phyloP scores from a whole-genome alignment of 1,284 basidiomycete genomes.

The Puccinia coronata region DNA sequence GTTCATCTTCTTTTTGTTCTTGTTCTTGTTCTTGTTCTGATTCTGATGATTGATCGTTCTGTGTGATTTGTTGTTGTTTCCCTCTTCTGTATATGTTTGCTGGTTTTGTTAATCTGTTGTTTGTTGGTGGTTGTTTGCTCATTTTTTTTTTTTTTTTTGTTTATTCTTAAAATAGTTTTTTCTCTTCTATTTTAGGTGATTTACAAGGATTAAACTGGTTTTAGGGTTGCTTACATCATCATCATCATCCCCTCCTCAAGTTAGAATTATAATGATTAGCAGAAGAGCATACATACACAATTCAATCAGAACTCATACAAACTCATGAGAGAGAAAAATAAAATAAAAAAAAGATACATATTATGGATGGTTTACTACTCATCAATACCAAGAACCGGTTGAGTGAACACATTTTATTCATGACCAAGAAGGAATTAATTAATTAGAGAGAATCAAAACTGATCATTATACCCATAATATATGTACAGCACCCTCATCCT shows the following conservation, averaged over 20 bases:
- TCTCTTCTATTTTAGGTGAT: background rate
- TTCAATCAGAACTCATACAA: background rate
- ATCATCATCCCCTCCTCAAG: too few species aligned
- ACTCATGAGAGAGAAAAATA: too few species aligned
- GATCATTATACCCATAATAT: too few species aligned
- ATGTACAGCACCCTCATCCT: background rate
- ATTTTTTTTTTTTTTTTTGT: background rate
- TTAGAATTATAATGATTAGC: too few species aligned
- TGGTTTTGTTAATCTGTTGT: background rate
- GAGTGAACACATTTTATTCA: too few species aligned
- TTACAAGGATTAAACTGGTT: too few species aligned
- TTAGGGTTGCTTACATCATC: too few species aligned
- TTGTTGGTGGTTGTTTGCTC: background rate
- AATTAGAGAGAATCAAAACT: too few species aligned
- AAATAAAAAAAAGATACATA: too few species aligned
- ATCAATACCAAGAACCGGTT: background rate
- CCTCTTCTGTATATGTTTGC: constrained; percentile 27
- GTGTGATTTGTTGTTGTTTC: constrained; percentile 9
- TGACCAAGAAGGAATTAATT: too few species aligned
- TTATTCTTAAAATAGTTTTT: background rate
- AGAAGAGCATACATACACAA: background rate
- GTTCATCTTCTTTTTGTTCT: background rate
- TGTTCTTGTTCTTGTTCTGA: background rate
- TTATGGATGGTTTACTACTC: background rate
- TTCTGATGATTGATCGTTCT: constrained; percentile 7